A percentile compares a stretch with the other conserved stretches of the same genome.
phyloP scores from a whole-genome alignment of 768 basidiomycete genomes.

The Termitomyces bulborhizus region DNA sequence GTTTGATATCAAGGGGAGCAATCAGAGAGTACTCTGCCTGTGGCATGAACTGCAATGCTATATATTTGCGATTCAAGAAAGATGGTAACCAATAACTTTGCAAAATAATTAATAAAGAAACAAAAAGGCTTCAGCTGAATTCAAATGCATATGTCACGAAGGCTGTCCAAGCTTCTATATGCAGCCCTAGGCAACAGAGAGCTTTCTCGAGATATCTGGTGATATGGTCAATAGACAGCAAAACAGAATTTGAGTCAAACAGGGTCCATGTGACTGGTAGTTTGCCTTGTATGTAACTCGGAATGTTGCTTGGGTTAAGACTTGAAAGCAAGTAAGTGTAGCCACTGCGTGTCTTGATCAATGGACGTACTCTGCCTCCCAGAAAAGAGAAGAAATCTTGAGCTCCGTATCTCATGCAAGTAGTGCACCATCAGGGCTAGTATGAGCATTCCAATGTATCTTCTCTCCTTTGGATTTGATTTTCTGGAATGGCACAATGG shows the following conservation, averaged over 20 bases:
- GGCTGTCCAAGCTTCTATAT: conserved; percentile 36
- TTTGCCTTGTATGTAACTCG: background rate
- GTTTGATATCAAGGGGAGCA: conserved; percentile 30
- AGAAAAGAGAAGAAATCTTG: conserved; percentile 30
- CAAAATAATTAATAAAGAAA: background rate
- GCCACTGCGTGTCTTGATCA: background rate
- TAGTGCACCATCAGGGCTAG: conserved; percentile 22
- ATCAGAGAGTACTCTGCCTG: conserved; percentile 35
- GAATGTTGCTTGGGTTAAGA: background rate
- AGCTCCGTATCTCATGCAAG: conserved; percentile 20
- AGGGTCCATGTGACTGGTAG: conserved; percentile 11
- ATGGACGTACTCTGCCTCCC: conserved; percentile 28
- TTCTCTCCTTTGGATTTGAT: conserved; percentile 10
- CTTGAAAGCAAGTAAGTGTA: background rate
- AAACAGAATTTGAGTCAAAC: conserved; percentile 21
- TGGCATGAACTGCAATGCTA: conserved; percentile 40
- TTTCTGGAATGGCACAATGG: conserved; percentile 20
- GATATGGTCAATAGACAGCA: conserved; percentile 22
- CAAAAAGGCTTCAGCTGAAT: background rate
- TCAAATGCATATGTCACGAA: conserved; percentile 34
- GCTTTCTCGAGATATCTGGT: conserved; percentile 30
- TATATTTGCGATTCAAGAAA: conserved; percentile 29
- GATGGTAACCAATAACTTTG: conserved; percentile 38
- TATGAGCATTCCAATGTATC: conserved; percentile 28
- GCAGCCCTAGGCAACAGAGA: conserved; percentile 26